Base-by-base conservation (phyloP, 75 land plant species). In the Cryptomeria japonica region DNA sequence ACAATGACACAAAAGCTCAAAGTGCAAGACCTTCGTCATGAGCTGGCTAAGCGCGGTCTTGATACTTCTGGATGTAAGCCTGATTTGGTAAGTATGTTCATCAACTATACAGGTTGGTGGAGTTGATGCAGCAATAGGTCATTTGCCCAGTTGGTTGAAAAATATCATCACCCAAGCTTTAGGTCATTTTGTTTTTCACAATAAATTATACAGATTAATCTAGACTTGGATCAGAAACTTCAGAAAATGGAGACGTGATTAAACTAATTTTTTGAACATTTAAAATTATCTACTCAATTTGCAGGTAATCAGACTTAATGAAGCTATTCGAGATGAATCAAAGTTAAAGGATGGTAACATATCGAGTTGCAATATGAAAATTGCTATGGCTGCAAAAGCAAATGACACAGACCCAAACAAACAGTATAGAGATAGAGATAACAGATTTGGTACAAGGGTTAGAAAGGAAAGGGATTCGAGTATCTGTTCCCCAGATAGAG, bases 31-130 rank as follows among this genome's bases (percentile, higher is more conserved):
- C 95, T 97, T 83, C 97, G 96, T 14, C 70, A 86, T 1, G 89
- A 91, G 87, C 96, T 95, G 51, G 83, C 89, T 49, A 88, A 88
- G 73, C 95, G 98, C 13, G 94, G 94, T 16, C 93, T 95, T 88
- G 89, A 86, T 68, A 91, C 93, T 38, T 22, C 96, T 86, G 97
- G 98, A 73, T 88, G 82, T 70, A 95, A 94, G 91, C 88, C 94
- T 77, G 75, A 87, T 25, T 93, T 96, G 92, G 94, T 95, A 73
- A 16, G 38, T 53, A 9, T 2, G n/a, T 44, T 80, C 83, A 80
- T 41, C 2, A 15, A 38, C 37, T 82, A n/a, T 76, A 18, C 85
- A 94, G 95, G 91, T 92, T 5, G 83, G 80, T 76, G 89, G 93
- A 75, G 88, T 94, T 2, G 93, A 88, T 37, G 83, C 88, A 15